phyloP scores from a whole-genome alignment of 192 early-diverging fungal species.

The Hyaloraphidium curvatum region DNA sequence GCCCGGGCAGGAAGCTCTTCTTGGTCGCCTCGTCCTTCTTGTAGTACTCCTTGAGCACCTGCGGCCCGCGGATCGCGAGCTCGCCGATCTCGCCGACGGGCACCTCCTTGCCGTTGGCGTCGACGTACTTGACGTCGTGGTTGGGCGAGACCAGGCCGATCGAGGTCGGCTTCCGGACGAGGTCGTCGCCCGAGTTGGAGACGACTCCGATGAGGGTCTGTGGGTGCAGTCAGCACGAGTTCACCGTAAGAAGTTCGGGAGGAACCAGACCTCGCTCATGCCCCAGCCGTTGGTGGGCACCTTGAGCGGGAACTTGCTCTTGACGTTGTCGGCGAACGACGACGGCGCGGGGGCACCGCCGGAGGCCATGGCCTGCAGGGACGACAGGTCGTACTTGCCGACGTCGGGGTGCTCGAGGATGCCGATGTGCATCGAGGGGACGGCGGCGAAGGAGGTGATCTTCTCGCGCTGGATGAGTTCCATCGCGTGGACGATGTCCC shows the following conservation, averaged over 20 bases:
- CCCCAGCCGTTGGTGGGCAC: conserved; percentile 8
- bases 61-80: not conserved
- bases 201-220: not conserved
- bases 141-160: not conserved
- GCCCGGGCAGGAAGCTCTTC: conserved; percentile 4
- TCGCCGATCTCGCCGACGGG: not conserved
- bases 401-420: conserved; percentile 10
- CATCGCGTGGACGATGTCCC: conserved; percentile 7
- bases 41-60: conserved; percentile 3
- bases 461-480: conserved; percentile 8
- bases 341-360: not conserved
- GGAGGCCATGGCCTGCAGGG: not conserved
- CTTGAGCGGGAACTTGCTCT: not conserved
- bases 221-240: too few relatives aligned
- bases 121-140: conserved; percentile 4
- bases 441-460: conserved; percentile 7
- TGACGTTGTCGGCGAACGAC: not conserved
- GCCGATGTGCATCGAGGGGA: conserved; percentile 10
- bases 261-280: conserved; percentile 5
- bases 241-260: not conserved
- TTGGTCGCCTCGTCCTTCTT: conserved; percentile 10
- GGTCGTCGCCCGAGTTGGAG: not conserved
- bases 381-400: conserved; percentile 6
- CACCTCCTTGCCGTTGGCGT: not conserved
- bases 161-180: conserved; percentile 4